Conservation (phyloP, 345 rosid genomes). For the Pelargonium nanum region DNA sequence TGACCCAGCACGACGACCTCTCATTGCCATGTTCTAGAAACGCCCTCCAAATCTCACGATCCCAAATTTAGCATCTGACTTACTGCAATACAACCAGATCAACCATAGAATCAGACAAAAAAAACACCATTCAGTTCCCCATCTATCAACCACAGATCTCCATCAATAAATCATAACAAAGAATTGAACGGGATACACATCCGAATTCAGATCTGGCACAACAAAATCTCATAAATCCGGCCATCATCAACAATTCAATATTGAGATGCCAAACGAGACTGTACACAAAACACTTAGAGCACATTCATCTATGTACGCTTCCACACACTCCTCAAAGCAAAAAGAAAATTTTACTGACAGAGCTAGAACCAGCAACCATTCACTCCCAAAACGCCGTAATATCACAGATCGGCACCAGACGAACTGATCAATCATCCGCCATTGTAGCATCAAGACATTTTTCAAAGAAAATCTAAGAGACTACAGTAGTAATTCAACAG, state of each 20-base stretch:
- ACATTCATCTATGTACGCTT: too few relatives aligned
- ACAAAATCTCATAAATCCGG: neutral
- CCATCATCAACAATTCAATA: neutral
- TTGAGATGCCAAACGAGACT: neutral
- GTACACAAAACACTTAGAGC: neutral
- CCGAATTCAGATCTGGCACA: neutral
- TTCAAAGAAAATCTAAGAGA: too few relatives aligned
- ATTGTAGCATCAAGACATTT: neutral
- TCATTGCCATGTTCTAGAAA: conserved; percentile 7
- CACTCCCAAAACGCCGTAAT: neutral
- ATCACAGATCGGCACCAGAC: neutral
- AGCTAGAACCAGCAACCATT: neutral
- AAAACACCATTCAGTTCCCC: neutral
- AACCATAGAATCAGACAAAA: neutral
- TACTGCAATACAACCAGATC: neutral
- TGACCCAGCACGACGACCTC: conserved; percentile 38
- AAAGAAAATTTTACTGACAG: neutral
- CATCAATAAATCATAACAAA: neutral
- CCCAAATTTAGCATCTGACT: neutral
- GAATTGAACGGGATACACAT: neutral
- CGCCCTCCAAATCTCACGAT: neutral
- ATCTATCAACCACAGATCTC: neutral
- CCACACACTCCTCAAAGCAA: neutral
- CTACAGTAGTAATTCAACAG: neutral
- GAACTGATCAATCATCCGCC: neutral